Base-by-base conservation (phyloP, 2,329 filamentous ascomycete genomes). In the Fusarium nygamai region DNA sequence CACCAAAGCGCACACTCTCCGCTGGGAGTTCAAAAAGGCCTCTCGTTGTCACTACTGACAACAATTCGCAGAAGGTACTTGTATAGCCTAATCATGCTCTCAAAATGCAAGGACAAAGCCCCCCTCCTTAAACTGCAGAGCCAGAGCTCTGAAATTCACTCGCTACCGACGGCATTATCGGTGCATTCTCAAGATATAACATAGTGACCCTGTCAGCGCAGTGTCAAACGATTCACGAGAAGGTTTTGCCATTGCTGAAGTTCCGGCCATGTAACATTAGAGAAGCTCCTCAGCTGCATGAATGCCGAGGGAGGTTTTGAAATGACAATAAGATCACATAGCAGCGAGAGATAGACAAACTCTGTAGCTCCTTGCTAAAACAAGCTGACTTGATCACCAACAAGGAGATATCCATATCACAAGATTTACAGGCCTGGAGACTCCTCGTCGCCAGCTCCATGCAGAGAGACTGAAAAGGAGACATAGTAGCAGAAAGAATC, bases 401-500 rank as follows among this genome's bases (percentile, higher is more conserved):
- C 2, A 19, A 44, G 12, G 16, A 39, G n/a, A 19, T 24, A 24
- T 44, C 43, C 2, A 12, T 44, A 8, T 44, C 1, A 8, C 6
- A 2, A 44, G 41, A 44, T 19, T 44, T 19, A 24, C 5, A 24
- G 11, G 8, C 10, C n/a, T 12, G 16, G 6, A 43, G 41, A 46
- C n/a, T 19, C 0, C n/a, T 27, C 19, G 5, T 3, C 27, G 16
- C 17, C 11, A 20, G 7, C 7, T 19, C 7, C 17, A 27, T 27
- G 6, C 7, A 20, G 43, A 44, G 11, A 46, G 7, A 46, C 2
- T 6, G 7, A 27, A 46, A 19, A 19, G 11, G n/a, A 43, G 13
- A 43, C 0, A 9, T n/a, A 6, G 3, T 7, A 43, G 22, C 14
- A 44, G 14, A 3, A 24, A 24, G 0, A 19, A 5, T 19, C 6